Conservation (phyloP, 192 early-diverging fungal species). For the Helicostylum pulchrum region DNA sequence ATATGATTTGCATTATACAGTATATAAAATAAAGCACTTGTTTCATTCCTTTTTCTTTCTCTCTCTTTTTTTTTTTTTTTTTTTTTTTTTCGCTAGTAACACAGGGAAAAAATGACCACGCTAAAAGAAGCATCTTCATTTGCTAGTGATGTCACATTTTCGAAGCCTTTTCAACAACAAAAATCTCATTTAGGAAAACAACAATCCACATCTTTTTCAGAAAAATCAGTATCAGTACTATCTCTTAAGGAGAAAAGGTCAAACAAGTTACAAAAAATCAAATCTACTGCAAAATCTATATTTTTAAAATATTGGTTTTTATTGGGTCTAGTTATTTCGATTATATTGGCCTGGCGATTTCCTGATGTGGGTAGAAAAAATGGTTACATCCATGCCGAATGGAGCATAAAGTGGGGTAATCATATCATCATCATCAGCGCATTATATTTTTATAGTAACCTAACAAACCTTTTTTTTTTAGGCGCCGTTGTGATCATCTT, state of each 20-base stretch:
- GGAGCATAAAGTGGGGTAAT: constrained; percentile 61
- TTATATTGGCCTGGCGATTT: constrained; percentile 57
- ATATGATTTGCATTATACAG: too few relatives aligned
- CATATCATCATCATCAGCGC: not conserved
- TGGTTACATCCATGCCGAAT: constrained; percentile 53
- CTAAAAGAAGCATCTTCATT: not conserved
- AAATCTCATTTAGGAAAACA: not conserved
- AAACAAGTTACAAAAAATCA: not conserved
- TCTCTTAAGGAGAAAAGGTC: constrained; percentile 1
- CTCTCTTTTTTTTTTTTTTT: constrained; percentile 13
- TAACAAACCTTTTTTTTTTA: constrained; percentile 1
- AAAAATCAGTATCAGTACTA: constrained; percentile 2
- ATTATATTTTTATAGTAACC: not conserved
- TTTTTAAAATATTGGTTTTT: constrained; percentile 50
- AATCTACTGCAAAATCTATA: constrained; percentile 1
- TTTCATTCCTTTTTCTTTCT: constrained; percentile 6
- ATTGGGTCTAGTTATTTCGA: constrained; percentile 57
- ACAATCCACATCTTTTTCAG: constrained; percentile 9
- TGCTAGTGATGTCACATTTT: constrained; percentile 16
- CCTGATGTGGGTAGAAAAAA: constrained; percentile 55
- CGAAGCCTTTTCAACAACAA: not conserved
- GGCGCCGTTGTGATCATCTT: constrained; percentile 40
- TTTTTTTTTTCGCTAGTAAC: not conserved
- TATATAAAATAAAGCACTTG: not conserved
- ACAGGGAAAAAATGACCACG: constrained; percentile 11